Evolutionary conservation across 768 basidiomycete species (phyloP), one percentile per base, ranked within the genome.

Genomic region (Rhodocollybia butyracea): DNA sequence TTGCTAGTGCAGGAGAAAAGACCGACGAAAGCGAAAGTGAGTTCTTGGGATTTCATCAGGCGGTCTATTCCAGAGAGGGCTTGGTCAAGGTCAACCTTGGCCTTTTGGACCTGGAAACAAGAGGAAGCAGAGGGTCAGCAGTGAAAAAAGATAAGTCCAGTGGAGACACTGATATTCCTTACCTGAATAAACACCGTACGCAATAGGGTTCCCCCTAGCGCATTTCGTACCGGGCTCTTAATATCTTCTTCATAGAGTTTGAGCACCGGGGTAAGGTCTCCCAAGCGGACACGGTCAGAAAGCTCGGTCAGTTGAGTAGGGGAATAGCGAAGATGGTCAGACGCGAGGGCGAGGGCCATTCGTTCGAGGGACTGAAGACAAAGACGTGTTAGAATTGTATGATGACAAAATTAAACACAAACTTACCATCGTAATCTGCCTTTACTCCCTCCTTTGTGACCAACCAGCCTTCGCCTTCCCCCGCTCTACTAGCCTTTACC

Each of bases 11-110:
- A 8, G 96, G 96, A 0, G 96, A 94, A n/a, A 15, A 98, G 88
- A 60, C 95, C 95, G 57, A 98, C 94, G 64, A 98, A 98, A 5
- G 91, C 96, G 63, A 99, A 99, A 1, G 94, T 97, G 41, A 97
- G 76, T 66, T 96, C 92, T 70, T 97, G 94, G 1, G 92, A 95
- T 61, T 88, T 92, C 59, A 98, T 84, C 53, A 98, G 76, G 64
- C 89, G 93, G 69, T 98, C 96, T 60, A 98, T 94, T 5, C 95
- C 95, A 8, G 85, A 76, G 39, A 98, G 76, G 0, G 94, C 88
- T 69, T 95, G 85, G 59, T 95, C 91, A 51, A 97, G 84, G 68
- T 98, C 96, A 56, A 95, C 92, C 91, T 94, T 60, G 13, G 42
- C 41, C 31, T 53, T 53, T 53, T 53, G 39, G 30, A 43, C 40